Evolutionary conservation across 495 filamentous ascomycete species (phyloP).

Genomic region (Cryomyces minteri): DNA sequence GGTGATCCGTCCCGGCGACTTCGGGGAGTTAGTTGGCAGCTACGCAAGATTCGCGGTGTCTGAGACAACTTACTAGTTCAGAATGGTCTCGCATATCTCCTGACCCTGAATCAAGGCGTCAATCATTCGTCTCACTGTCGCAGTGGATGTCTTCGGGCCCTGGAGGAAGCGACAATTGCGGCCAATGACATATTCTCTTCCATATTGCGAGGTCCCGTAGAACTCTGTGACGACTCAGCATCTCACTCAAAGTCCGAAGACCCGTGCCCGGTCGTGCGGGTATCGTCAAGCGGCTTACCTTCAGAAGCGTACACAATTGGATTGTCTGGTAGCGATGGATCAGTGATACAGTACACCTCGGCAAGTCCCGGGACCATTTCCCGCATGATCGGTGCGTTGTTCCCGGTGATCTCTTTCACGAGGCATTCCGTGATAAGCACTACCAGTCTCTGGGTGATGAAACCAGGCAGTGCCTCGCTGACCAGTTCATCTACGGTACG

Average conservation of each 20-base stretch:
- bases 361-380: conserved; percentile 20
- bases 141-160: conserved; percentile 34
- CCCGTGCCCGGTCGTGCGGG: background rate
- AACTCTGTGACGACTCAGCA: conserved; percentile 22
- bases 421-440: conserved; percentile 18
- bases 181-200: conserved; percentile 35
- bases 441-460: conserved; percentile 17
- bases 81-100: conserved; percentile 47
- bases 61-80: conserved; percentile 32
- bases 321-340: conserved; percentile 18
- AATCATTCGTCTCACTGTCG: conserved; percentile 36
- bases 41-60: background rate
- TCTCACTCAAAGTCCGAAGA: background rate
- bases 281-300: conserved; percentile 4
- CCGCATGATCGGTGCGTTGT: conserved; percentile 17
- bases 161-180: conserved; percentile 47
- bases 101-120: conserved; percentile 35
- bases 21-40: conserved; percentile 5
- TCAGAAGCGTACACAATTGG: conserved; percentile 21
- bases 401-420: conserved; percentile 20
- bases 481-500: conserved; percentile 15
- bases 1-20: conserved; percentile 43
- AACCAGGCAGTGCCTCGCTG: conserved; percentile 16
- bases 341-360: conserved; percentile 20
- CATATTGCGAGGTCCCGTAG: conserved; percentile 43